These are phyloP conservation scores for Pseudoscleropodium purum DNA, from an alignment of 225 moss, liverwort and hornwort genomes.

Conservation along the genomic window DNA sequence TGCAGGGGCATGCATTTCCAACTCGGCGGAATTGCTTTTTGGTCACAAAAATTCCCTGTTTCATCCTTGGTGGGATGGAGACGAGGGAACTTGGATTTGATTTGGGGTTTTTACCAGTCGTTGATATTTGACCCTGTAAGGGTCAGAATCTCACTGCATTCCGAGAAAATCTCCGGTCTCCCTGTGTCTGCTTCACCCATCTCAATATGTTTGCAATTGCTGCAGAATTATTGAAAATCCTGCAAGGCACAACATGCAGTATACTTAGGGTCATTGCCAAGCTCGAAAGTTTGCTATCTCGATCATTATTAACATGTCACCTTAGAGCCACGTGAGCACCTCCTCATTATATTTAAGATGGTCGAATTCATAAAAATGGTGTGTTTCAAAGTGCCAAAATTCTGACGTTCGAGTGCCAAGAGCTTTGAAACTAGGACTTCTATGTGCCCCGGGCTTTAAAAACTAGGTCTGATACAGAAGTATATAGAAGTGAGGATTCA, in stretches of 20 bases:
- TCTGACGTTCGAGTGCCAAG: too few relatives aligned
- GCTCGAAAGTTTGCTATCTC: not conserved
- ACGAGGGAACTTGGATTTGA: not conserved
- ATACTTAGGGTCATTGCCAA: too few relatives aligned
- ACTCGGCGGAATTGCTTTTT: not conserved
- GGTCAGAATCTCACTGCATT: constrained; percentile 3
- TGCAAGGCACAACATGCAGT: not conserved
- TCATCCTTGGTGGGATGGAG: not conserved
- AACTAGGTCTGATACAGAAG: not conserved
- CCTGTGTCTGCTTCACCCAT: constrained; percentile 43
- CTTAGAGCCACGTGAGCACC: not conserved
- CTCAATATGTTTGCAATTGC: constrained; percentile 18
- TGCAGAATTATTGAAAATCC: constrained; percentile 28
- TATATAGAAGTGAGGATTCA: not conserved
- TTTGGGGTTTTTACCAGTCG: not conserved
- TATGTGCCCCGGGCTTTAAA: not conserved
- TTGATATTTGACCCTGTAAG: not conserved
- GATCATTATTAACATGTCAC: not conserved
- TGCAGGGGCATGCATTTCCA: not conserved
- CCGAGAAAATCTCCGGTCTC: constrained; percentile 9
- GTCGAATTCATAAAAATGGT: not conserved
- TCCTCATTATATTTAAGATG: not conserved
- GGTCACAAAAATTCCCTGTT: not conserved
- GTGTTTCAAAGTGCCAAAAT: not conserved
- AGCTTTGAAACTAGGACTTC: not conserved